These are phyloP conservation scores for Pleurotus sapidus DNA, from an alignment of 768 basidiomycete species.

Conservation along the genomic window DNA sequence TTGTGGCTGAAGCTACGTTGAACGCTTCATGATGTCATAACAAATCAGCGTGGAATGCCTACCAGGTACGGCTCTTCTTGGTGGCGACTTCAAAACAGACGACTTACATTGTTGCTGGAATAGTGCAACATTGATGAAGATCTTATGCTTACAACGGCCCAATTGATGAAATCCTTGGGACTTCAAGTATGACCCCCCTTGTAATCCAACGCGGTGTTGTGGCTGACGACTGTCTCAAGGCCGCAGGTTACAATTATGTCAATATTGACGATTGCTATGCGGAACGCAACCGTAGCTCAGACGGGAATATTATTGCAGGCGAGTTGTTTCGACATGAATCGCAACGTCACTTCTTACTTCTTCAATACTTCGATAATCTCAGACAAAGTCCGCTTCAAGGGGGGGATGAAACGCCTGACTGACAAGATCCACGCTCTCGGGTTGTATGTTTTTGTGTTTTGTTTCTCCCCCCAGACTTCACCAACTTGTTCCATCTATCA, in stretches of 20 bases:
- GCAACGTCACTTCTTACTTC: background rate
- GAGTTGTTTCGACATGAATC: constrained; percentile 4
- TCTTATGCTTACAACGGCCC: constrained; percentile 48
- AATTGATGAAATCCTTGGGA: constrained; percentile 52
- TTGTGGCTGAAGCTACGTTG: background rate
- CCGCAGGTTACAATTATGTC: constrained; percentile 54
- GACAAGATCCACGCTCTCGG: background rate
- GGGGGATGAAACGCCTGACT: background rate
- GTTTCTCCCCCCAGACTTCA: too few species aligned
- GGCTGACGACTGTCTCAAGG: constrained; percentile 25
- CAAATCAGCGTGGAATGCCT: constrained; percentile 64
- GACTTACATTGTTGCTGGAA: background rate
- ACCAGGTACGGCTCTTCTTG: constrained; percentile 41
- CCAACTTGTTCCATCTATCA: too few species aligned
- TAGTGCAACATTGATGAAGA: constrained; percentile 60
- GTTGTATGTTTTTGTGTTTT: background rate
- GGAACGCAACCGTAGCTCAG: constrained; percentile 46
- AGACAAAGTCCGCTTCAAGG: constrained; percentile 48
- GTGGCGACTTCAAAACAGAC: too few species aligned
- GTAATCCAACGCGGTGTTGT: too few species aligned
- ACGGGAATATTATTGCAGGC: constrained; percentile 56
- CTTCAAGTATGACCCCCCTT: constrained; percentile 33
- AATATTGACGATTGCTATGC: constrained; percentile 70
- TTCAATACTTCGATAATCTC: background rate
- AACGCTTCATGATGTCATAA: background rate